Evolutionary conservation across 139 green algal genomes (phyloP).

Genomic region (Marvania coccoides): DNA sequence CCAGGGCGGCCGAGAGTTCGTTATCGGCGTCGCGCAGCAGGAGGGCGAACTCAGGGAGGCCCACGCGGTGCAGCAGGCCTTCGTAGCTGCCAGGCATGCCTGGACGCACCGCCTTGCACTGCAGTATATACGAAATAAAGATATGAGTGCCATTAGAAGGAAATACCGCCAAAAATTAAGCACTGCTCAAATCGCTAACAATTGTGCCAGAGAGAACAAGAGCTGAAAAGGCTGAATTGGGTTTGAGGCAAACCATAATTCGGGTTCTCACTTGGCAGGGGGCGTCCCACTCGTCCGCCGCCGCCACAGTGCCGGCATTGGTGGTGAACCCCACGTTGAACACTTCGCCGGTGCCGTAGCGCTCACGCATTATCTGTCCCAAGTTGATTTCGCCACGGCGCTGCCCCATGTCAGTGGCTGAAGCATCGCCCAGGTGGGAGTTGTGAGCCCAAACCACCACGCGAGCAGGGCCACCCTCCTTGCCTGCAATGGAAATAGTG

Average conservation of each 20-base stretch:
- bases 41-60: constrained; percentile 25
- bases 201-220: neutral
- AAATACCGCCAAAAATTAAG: neutral
- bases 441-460: constrained; percentile 48
- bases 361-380: constrained; percentile 47
- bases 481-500: no score
- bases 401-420: constrained; percentile 48
- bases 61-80: constrained; percentile 15
- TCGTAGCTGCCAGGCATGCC: constrained; percentile 16
- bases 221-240: neutral
- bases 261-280: neutral
- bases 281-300: constrained; percentile 50
- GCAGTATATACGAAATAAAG: neutral
- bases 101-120: neutral
- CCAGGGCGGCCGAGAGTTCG: constrained; percentile 12
- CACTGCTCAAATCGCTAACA: neutral
- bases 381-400: constrained; percentile 47
- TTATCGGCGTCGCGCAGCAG: constrained; percentile 13
- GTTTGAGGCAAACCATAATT: neutral
- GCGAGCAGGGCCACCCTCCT: neutral
- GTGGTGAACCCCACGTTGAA: constrained; percentile 44
- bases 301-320: constrained; percentile 44
- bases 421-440: constrained; percentile 54
- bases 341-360: constrained; percentile 12
- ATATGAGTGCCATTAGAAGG: neutral